A percentile compares a stretch with the other conserved stretches of the same genome.
These are phyloP conservation scores for Lolium rigidum DNA, from an alignment of 176 grass and related monocot genomes.

Conservation along the genomic window DNA sequence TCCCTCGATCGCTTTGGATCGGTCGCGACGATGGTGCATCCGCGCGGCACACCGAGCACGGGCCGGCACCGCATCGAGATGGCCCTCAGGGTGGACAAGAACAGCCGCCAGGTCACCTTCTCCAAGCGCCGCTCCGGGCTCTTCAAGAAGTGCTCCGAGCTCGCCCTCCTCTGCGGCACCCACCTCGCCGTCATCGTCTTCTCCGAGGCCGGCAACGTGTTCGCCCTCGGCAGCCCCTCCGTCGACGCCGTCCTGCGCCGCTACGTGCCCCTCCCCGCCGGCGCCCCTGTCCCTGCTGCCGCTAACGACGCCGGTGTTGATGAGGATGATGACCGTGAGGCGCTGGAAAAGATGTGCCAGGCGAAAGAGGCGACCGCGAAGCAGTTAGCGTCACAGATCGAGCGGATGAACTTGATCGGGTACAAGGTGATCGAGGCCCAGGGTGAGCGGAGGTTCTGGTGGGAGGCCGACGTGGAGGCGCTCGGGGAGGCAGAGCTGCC, in stretches of 20 bases:
- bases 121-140: constrained; percentile 10
- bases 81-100: background rate
- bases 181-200: background rate
- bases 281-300: background rate
- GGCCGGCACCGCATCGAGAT: constrained; percentile 2
- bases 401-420: background rate
- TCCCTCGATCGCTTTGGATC: background rate
- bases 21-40: background rate
- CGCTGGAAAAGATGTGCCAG: background rate
- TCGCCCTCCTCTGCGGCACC: background rate
- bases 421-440: background rate
- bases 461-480: background rate
- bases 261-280: background rate
- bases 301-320: background rate
- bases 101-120: constrained; percentile 4
- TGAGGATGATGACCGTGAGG: background rate
- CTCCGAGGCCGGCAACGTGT: constrained; percentile 16
- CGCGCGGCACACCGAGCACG: background rate
- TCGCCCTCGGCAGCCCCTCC: constrained; percentile 15
- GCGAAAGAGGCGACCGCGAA: background rate
- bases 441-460: background rate
- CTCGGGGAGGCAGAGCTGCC: constrained; percentile 3
- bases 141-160: constrained; percentile 15
- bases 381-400: background rate
- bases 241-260: background rate